Conservation (phyloP, 345 rosid species). For the Populus ilicifolia region DNA sequence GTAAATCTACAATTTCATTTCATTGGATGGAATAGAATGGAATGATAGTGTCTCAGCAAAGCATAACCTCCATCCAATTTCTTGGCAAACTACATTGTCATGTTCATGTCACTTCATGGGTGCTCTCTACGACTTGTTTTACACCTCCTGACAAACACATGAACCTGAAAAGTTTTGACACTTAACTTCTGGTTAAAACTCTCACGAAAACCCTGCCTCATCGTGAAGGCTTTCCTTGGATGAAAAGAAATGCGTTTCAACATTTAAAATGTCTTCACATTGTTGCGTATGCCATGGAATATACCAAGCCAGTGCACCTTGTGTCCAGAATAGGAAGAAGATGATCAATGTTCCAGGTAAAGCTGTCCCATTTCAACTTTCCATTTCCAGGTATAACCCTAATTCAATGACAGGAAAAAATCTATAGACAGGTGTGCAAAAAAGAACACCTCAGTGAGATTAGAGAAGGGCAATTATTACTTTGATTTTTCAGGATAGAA, state of each 20-base stretch:
- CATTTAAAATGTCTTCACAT: neutral
- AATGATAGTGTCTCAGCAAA: neutral
- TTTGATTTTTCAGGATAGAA: conserved; percentile 11
- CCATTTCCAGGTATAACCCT: neutral
- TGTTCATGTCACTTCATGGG: neutral
- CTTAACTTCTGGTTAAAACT: neutral
- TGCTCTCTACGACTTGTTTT: neutral
- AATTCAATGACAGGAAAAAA: neutral
- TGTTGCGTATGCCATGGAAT: neutral
- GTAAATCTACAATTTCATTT: neutral
- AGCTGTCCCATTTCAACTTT: neutral
- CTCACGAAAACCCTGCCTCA: neutral
- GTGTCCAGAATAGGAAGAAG: neutral
- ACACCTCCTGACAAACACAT: neutral
- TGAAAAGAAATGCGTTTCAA: neutral
- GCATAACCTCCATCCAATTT: neutral
- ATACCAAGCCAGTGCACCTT: neutral
- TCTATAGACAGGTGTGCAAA: neutral
- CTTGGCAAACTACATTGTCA: too few relatives aligned
- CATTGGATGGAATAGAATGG: neutral
- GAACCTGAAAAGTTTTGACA: neutral
- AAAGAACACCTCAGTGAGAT: neutral
- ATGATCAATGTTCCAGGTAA: neutral
- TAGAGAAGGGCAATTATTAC: neutral
- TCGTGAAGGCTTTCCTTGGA: neutral